Base-by-base conservation (phyloP, 345 rosid genomes). In the Cardamine resedifolia region DNA sequence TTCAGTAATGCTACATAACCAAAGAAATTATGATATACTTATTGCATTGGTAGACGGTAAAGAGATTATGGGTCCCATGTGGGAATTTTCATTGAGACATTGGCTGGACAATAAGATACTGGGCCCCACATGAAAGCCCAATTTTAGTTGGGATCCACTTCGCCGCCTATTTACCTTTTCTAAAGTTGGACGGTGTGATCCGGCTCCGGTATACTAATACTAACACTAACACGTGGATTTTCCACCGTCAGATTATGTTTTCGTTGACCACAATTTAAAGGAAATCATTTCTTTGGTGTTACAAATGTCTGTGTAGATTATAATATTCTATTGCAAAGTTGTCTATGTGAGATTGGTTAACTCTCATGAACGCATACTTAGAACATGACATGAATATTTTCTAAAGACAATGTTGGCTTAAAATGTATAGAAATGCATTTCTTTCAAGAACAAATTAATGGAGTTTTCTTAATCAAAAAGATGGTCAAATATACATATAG, bases 121-220 rank as follows among this genome's bases (percentile, higher is more conserved):
- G 55, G 80, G 76, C 47, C 80, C 76, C 68, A 33, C 72, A 28
- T 5, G 3, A 69, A 45, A 75, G 74, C 65, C 74, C 79, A 55
- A 27, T 12, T 24, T 43, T 31, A 41, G 58, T 44, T 76, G 70
- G 79, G 79, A 58, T 38, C 79, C 79, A 62, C 64, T 10, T 69
- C 70, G 79, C 79, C 79, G 75, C 50, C 58, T 62, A 21, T 53
- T 39, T 2, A 33, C 64, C 64, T 76, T 60, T 63, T 10, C 24
- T 7, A 47, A 47, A 48, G 24, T 52, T 76, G 75, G 75, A 70
- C 75, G 79, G 79, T 64, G 75, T 30, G 71, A 66, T 64, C 49
- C 71, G 34, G 21, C 71, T 63, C 75, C 59, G 7, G 1, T 14
- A 10, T 41, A 16, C 0, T n/a, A 45, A 14, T 68, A 67, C 8